phyloP scores from a whole-genome alignment of 768 basidiomycete genomes.

The Thelephora aurantiotincta region DNA sequence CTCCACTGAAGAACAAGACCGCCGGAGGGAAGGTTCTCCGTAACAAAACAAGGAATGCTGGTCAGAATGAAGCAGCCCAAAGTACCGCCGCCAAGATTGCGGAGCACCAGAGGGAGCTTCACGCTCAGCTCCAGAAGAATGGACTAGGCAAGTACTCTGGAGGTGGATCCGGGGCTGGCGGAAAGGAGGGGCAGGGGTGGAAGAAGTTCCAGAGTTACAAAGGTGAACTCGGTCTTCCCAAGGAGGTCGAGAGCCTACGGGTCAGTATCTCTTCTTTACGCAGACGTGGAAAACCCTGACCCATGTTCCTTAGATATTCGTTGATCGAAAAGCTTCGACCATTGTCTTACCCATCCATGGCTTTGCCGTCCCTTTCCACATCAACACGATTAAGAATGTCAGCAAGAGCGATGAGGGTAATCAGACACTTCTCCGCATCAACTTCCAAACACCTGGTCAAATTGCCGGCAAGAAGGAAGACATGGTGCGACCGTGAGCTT shows the following conservation, averaged over 20 bases:
- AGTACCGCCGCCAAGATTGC: constrained; percentile 66
- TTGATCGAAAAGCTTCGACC: constrained; percentile 83
- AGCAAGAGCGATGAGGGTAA: constrained; percentile 97
- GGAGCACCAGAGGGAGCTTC: constrained; percentile 81
- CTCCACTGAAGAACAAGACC: constrained; percentile 56
- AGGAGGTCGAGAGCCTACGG: constrained; percentile 65
- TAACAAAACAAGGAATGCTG: constrained; percentile 81
- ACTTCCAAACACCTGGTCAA: constrained; percentile 97
- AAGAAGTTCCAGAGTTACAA: constrained; percentile 96
- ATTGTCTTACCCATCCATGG: constrained; percentile 90
- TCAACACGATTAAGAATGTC: constrained; percentile 95
- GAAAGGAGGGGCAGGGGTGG: constrained; percentile 87
- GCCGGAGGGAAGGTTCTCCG: constrained; percentile 78
- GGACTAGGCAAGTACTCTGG: constrained; percentile 79
- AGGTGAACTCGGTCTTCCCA: constrained; percentile 80
- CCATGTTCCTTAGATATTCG: constrained; percentile 47
- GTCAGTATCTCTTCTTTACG: constrained; percentile 29
- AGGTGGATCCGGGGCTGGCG: constrained; percentile 56
- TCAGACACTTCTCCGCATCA: constrained; percentile 87
- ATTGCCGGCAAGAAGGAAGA: constrained; percentile 98
- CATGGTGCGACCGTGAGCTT: constrained; percentile 36
- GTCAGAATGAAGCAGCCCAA: constrained; percentile 71
- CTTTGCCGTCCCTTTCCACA: constrained; percentile 94
- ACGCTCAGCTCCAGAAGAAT: constrained; percentile 57
- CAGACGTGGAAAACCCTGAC: background rate